Percentiles rank a stretch among this genome's conserved stretches.
These are phyloP conservation scores for Calonectria honghensis DNA, from an alignment of 2,329 filamentous ascomycete species.

Conservation along the genomic window DNA sequence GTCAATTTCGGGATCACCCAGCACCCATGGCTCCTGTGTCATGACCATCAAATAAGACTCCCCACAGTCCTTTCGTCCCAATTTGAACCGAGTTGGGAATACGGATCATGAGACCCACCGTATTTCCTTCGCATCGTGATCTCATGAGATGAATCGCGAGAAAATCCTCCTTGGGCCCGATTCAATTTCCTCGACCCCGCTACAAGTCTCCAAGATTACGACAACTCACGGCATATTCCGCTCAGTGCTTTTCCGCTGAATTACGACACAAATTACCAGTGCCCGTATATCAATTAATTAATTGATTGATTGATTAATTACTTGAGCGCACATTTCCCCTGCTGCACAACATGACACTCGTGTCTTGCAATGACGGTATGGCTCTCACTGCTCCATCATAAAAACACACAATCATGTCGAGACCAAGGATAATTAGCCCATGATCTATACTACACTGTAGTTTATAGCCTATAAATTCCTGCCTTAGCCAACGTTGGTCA, in stretches of 20 bases:
- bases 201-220: slow-evolving; percentile 10
- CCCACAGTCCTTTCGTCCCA: slow-evolving; percentile 19
- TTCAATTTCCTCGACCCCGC: slow-evolving; percentile 25
- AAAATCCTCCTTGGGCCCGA: slow-evolving; percentile 6
- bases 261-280: slow-evolving; percentile 1
- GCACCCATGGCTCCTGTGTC: slow-evolving; percentile 22
- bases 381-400: neutral
- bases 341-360: neutral
- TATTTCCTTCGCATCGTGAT: slow-evolving; percentile 18
- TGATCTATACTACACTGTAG: neutral
- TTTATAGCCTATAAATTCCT: neutral
- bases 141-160: slow-evolving; percentile 14
- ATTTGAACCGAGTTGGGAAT: slow-evolving; percentile 19
- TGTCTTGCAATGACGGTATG: neutral
- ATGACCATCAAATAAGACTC: slow-evolving; percentile 27
- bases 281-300: neutral
- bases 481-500: neutral
- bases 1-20: slow-evolving; percentile 29
- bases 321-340: neutral
- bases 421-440: neutral
- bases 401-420: neutral
- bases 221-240: slow-evolving; percentile 15
- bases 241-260: neutral
- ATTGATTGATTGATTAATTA: neutral
- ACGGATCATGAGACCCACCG: slow-evolving; percentile 26